Evolutionary conservation across 257 asterid species (phyloP).

Genomic region (Avicennia marina): DNA sequence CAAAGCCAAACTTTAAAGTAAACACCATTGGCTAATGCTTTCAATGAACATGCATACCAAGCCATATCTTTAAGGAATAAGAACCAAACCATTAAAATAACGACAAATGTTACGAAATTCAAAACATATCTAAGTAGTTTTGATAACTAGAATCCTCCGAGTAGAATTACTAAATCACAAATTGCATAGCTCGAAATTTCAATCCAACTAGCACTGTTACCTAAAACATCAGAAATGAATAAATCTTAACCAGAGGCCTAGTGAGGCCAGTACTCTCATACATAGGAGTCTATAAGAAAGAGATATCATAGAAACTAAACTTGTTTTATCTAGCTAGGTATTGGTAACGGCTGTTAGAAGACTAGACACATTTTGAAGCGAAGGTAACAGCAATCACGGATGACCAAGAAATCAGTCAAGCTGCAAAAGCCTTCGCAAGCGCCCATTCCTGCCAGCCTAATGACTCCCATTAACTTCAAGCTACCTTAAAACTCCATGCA

Average conservation of each 20-base stretch:
- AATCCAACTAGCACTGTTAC: neutral
- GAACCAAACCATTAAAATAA: too few species aligned
- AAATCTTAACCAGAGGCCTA: neutral
- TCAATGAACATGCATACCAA: neutral
- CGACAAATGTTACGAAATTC: neutral
- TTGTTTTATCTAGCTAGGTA: neutral
- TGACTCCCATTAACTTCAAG: neutral
- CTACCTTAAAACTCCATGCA: neutral
- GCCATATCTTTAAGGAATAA: too few species aligned
- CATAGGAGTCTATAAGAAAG: neutral
- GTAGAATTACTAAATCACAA: neutral
- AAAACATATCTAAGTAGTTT: neutral
- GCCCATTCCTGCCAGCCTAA: neutral
- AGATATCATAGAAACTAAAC: neutral
- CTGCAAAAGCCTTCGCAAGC: neutral
- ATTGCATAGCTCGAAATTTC: neutral
- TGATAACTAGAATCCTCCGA: neutral
- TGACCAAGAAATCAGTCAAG: neutral
- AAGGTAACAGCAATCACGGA: neutral
- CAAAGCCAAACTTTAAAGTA: neutral
- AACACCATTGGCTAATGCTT: neutral
- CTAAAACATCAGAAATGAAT: neutral
- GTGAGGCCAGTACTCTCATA: neutral
- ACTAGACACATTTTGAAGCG: neutral
- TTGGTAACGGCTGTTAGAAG: neutral